Percentiles rank a stretch among this genome's conserved stretches.
These are phyloP conservation scores for Agaricus subrufescens DNA, from an alignment of 768 basidiomycete genomes.

Conservation along the genomic window DNA sequence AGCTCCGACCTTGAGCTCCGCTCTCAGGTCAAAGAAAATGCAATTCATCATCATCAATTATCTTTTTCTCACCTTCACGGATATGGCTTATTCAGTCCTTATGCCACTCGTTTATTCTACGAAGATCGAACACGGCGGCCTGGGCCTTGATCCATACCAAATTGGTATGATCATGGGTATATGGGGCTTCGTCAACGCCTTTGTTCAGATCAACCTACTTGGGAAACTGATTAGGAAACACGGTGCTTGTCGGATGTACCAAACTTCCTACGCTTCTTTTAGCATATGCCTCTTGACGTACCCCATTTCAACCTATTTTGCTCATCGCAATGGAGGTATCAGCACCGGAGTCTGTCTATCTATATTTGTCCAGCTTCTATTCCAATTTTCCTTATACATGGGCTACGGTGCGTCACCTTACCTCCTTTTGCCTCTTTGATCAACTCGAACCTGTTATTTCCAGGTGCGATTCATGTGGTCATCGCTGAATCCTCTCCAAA, in stretches of 20 bases:
- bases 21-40: conserved; percentile 24
- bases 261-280: conserved; percentile 24
- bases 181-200: conserved; percentile 42
- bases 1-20: conserved; percentile 12
- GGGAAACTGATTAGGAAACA: conserved; percentile 44
- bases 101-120: conserved; percentile 49
- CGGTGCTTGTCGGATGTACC: conserved; percentile 50
- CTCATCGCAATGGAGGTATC: conserved; percentile 26
- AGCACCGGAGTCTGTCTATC: conserved; percentile 23
- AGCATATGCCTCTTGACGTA: conserved; percentile 24
- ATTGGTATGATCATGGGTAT: conserved; percentile 57
- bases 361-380: conserved; percentile 28
- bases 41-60: conserved; percentile 24
- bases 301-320: conserved; percentile 30
- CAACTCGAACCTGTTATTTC: conserved; percentile 3
- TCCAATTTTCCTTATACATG: conserved; percentile 22
- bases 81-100: conserved; percentile 32
- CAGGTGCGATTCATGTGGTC: conserved; percentile 45
- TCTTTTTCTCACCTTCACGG: conserved; percentile 14
- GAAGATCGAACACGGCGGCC: conserved; percentile 54
- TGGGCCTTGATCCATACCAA: conserved; percentile 55
- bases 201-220: conserved; percentile 48
- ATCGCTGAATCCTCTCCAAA: conserved; percentile 36
- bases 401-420: conserved; percentile 29
- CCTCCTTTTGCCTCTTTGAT: neutral